Conservation (phyloP, 306 rosid genomes). For the Quercus alba region DNA sequence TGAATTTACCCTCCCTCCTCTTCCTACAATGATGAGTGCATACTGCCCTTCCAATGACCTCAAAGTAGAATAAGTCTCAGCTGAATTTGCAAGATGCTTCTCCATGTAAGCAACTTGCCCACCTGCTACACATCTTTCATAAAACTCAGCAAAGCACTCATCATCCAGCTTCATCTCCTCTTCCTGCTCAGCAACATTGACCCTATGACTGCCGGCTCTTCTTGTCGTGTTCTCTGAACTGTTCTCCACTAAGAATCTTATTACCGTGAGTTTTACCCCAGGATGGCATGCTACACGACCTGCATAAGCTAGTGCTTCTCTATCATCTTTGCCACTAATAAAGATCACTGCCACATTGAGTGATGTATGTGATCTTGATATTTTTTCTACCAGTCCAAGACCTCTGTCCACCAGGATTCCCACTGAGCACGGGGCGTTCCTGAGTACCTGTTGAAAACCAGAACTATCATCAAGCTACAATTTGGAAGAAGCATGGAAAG, state of each 20-base stretch:
- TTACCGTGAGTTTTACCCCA: constrained; percentile 67
- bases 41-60: constrained; percentile 76
- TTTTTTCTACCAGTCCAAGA: constrained; percentile 57
- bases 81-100: constrained; percentile 72
- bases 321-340: constrained; percentile 88
- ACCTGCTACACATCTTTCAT: constrained; percentile 52
- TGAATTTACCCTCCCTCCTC: constrained; percentile 75
- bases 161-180: constrained; percentile 69
- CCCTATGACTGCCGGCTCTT: constrained; percentile 41
- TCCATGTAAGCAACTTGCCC: constrained; percentile 61
- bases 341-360: constrained; percentile 67
- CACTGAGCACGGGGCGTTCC: constrained; percentile 77
- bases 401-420: constrained; percentile 96
- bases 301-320: constrained; percentile 78
- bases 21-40: constrained; percentile 74
- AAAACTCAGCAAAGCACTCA: constrained; percentile 80
- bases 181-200: constrained; percentile 51
- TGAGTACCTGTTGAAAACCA: constrained; percentile 53
- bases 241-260: constrained; percentile 67
- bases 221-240: constrained; percentile 41
- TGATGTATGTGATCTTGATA: constrained; percentile 37
- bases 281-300: constrained; percentile 71
- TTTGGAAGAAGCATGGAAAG: neutral
- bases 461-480: neutral
- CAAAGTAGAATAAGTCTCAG: constrained; percentile 68